These are phyloP conservation scores for Scopulariopsis brevicaulis DNA, from an alignment of 2,329 filamentous ascomycete genomes.

Conservation along the genomic window DNA sequence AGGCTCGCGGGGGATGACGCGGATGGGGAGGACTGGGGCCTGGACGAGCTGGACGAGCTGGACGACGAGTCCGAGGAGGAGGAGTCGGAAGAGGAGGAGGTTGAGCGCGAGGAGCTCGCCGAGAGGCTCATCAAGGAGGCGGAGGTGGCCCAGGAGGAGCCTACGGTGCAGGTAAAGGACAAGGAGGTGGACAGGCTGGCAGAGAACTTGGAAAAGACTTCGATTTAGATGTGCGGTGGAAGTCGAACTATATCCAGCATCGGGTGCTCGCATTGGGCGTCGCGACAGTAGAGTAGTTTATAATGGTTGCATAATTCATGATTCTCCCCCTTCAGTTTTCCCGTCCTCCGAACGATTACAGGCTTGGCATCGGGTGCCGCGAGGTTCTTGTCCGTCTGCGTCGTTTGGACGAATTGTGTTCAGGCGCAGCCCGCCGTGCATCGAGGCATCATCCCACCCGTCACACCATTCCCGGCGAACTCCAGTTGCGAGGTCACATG, in stretches of 20 bases:
- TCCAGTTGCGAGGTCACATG: not conserved
- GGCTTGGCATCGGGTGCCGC: not conserved
- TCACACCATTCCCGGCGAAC: not conserved
- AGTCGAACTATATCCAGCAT: not conserved
- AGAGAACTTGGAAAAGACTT: constrained; percentile 62
- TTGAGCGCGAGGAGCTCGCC: constrained; percentile 44
- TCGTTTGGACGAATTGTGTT: not conserved
- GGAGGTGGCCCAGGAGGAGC: constrained; percentile 61
- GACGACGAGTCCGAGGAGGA: constrained; percentile 66
- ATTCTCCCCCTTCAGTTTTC: not conserved
- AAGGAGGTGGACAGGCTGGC: constrained; percentile 74
- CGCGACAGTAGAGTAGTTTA: not conserved
- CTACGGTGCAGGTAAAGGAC: constrained; percentile 59
- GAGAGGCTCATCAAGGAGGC: constrained; percentile 61
- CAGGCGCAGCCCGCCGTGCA: not conserved
- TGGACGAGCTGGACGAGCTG: constrained; percentile 79
- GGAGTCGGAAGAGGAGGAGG: constrained; percentile 58
- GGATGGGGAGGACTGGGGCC: constrained; percentile 70
- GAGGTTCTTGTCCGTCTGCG: not conserved
- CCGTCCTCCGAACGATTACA: not conserved
- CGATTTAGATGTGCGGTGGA: constrained; percentile 25
- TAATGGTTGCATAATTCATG: not conserved
- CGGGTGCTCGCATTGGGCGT: not conserved
- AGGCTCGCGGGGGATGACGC: constrained; percentile 53
- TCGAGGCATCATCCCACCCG: not conserved